phyloP scores from a whole-genome alignment of 192 early-diverging fungal genomes.

The Backusella psychrophila region DNA sequence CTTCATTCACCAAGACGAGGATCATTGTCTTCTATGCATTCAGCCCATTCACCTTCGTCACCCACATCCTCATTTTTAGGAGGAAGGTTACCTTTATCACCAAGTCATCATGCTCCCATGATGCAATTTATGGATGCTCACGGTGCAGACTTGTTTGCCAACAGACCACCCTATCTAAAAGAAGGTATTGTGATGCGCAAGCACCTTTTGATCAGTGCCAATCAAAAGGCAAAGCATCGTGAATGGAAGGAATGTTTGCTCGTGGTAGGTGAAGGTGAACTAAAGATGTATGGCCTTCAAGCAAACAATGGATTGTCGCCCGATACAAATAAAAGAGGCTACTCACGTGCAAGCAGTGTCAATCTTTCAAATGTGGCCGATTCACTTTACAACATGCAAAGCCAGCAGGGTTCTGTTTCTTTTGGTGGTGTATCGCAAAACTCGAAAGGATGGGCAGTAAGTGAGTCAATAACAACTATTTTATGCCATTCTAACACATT shows the following conservation, averaged over 20 bases:
- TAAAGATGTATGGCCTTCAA: constrained; percentile 84
- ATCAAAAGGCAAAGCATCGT: constrained; percentile 79
- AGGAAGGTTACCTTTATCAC: background rate
- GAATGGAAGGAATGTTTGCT: constrained; percentile 84
- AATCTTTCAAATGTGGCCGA: constrained; percentile 27
- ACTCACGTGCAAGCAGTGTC: constrained; percentile 24
- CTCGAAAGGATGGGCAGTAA: constrained; percentile 5
- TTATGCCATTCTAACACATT: background rate
- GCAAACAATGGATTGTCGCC: constrained; percentile 26
- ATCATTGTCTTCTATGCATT: constrained; percentile 28
- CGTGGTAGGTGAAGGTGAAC: constrained; percentile 69
- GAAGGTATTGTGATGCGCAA: constrained; percentile 88
- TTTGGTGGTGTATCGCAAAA: background rate
- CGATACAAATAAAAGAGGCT: constrained; percentile 21
- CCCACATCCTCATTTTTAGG: background rate
- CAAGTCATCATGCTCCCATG: background rate
- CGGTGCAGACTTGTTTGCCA: constrained; percentile 11
- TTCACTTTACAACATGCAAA: constrained; percentile 2
- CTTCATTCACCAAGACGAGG: constrained; percentile 8
- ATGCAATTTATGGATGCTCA: constrained; percentile 18
- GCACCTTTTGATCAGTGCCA: constrained; percentile 72
- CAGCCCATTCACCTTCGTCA: constrained; percentile 8
- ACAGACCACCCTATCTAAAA: constrained; percentile 41
- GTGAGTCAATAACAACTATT: background rate
- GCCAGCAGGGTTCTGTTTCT: background rate